phyloP scores from a whole-genome alignment of 2,329 filamentous ascomycete genomes.

The Colletotrichum sp. region DNA sequence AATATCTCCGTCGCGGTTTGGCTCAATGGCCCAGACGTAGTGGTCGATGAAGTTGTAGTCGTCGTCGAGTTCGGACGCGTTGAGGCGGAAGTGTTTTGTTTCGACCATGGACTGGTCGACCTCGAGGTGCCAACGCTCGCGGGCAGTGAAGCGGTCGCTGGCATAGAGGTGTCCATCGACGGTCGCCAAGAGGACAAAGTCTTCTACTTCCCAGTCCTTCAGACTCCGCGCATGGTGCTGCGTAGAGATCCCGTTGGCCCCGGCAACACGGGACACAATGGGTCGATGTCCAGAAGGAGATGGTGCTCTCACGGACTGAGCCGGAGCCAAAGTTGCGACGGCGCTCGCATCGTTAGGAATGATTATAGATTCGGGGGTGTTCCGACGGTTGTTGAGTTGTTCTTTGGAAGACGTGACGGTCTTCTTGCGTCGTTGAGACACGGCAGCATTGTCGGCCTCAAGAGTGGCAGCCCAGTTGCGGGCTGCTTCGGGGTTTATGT shows the following conservation, averaged over 20 bases:
- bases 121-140: slow-evolving; percentile 84
- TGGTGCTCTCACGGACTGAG: slow-evolving; percentile 89
- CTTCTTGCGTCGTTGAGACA: slow-evolving; percentile 14
- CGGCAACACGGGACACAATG: slow-evolving; percentile 55
- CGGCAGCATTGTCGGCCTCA: slow-evolving; percentile 29
- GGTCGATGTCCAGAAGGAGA: slow-evolving; percentile 68
- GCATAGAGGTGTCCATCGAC: slow-evolving; percentile 97
- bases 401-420: slow-evolving; percentile 24
- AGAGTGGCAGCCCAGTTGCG: slow-evolving; percentile 36
- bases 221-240: slow-evolving; percentile 94
- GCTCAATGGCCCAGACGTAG: slow-evolving; percentile 95
- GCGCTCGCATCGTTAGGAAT: slow-evolving; percentile 82
- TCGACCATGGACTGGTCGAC: slow-evolving; percentile 89
- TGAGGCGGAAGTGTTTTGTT: slow-evolving; percentile 79
- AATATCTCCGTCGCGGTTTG: slow-evolving; percentile 82
- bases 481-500: slow-evolving; percentile 28
- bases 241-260: slow-evolving; percentile 73
- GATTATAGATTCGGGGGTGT: slow-evolving; percentile 32
- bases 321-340: slow-evolving; percentile 98
- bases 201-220: slow-evolving; percentile 99
- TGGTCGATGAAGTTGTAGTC: slow-evolving; percentile 76
- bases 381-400: slow-evolving; percentile 27
- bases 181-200: slow-evolving; percentile 99
- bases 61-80: slow-evolving; percentile 65
- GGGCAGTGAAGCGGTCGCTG: slow-evolving; percentile 84